Base-by-base conservation (phyloP, 140 eudicot species). In the Artemisia princeps region DNA sequence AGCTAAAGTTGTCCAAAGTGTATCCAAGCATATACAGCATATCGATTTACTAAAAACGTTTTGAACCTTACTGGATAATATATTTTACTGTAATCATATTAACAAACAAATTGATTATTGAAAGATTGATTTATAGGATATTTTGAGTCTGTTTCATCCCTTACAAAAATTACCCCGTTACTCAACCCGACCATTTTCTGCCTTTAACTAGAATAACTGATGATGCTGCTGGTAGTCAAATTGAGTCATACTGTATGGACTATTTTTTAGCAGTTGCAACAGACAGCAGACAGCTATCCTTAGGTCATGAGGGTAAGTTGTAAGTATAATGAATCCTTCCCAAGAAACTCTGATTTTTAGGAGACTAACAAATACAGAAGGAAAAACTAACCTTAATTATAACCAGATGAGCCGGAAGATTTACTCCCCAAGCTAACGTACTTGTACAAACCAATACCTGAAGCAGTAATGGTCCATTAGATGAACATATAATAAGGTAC, bases 341-440 rank as follows among this genome's bases (percentile, higher is more conserved):
- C 40, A 30, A 30, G 44, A 37, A 37, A 37, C 10, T 37, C 9
- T 37, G 8, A 37, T 37, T 24, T 19, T 16, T 7, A 70, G 46
- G 54, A n/a, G 48, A 33, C 1, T 48, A 48, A 70, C 44, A 37
- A 6, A 37, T 37, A 37, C 44, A 37, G 9, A 37, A 9, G 44
- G 44, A 7, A 37, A 37, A 37, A 37, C 91, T 78, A 74, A 92
- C 98, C 98, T 92, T 92, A 58, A 92, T 88, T 68, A 92, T 76
- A 66, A 92, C 98, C 69, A 92, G 69, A 82, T 92, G 96, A 49
- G 98, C 98, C 0, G 98, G 98, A 83, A 92, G 98, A 60, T 92
- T 92, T 20, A 92, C 98, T 60, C 98, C 98, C 98, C 98, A 92
- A 68, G 98, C 98, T 75, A 92, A 85, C 22, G 98, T 92, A 78